Base-by-base conservation (phyloP, 73 alveolate species). In the Durusdinium trenchii region DNA sequence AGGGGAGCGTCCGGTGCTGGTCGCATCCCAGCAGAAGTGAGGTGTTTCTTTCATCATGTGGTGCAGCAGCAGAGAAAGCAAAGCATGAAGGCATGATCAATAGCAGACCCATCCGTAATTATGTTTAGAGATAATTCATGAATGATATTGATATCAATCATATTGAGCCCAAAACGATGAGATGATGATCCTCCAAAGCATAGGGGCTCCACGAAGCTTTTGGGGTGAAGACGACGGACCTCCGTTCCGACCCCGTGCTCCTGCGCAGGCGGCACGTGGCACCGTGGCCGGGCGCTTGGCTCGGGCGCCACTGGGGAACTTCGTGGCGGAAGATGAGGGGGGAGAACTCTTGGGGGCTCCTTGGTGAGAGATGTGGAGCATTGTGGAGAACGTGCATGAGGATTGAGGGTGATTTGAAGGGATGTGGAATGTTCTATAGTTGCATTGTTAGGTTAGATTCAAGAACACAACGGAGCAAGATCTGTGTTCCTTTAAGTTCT, bases 331-430 rank as follows among this genome's bases (percentile, higher is more conserved):
- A 46, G 46, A 47, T 38, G n/a, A n/a, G n/a, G 38, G 16, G 20
- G 95, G 50, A 23, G 73, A 54, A 47, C 95, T 61, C 48, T 64
- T 86, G 43, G 95, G 81, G 69, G 95, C 94, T 12, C 48, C 94
- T 83, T 35, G 94, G 54, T 6, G 23, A 9, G 79, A 9, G 12
- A 64, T 6, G 42, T 10, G 79, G 79, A 35, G 28, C 6, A 9
- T 6, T 38, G 79, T 9, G 64, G 64, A 54, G 64, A 20, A n/a
- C n/a, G n/a, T n/a, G n/a, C n/a, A n/a, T n/a, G n/a, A n/a, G n/a
- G n/a, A n/a, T n/a, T n/a, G n/a, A n/a, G n/a, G n/a, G n/a, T n/a
- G n/a, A n/a, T n/a, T n/a, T n/a, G n/a, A n/a, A n/a, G n/a, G n/a
- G n/a, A n/a, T n/a, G n/a, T n/a, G n/a, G n/a, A n/a, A n/a, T n/a